These are phyloP conservation scores for Alternaria sp. DNA, from an alignment of 2,329 filamentous ascomycete species.

Conservation along the genomic window DNA sequence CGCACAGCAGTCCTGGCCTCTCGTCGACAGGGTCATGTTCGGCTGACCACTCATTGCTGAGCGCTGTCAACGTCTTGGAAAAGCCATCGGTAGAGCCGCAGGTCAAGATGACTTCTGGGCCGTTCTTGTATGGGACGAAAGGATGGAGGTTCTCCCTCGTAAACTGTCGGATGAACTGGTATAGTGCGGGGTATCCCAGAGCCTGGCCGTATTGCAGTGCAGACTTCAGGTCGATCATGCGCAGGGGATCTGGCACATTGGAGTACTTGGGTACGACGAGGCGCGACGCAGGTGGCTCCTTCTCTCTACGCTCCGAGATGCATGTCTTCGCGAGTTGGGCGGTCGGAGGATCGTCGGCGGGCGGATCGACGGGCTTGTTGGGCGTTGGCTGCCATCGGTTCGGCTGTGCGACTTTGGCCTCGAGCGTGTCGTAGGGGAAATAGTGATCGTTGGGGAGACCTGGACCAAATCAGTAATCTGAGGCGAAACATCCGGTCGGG, in stretches of 20 bases:
- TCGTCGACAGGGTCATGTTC: slow-evolving; percentile 70
- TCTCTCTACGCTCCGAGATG: slow-evolving; percentile 27
- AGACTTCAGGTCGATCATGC: slow-evolving; percentile 79
- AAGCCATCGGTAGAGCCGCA: slow-evolving; percentile 88
- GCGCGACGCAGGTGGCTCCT: slow-evolving; percentile 51
- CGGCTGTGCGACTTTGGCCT: slow-evolving; percentile 77
- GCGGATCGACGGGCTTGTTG: slow-evolving; percentile 62
- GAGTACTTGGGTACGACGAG: slow-evolving; percentile 76
- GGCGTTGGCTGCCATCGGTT: slow-evolving; percentile 75
- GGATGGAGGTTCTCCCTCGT: slow-evolving; percentile 78
- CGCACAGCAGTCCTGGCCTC: slow-evolving; percentile 77
- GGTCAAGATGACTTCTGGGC: slow-evolving; percentile 78
- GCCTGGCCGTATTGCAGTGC: slow-evolving; percentile 89
- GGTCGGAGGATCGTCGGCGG: slow-evolving; percentile 32
- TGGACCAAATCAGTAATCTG: slow-evolving; percentile 46
- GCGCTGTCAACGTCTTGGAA: slow-evolving; percentile 74
- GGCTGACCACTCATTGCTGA: slow-evolving; percentile 77
- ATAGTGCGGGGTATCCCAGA: slow-evolving; percentile 79
- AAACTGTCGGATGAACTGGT: slow-evolving; percentile 80
- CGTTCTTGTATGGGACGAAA: slow-evolving; percentile 76
- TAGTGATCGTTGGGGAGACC: slow-evolving; percentile 80
- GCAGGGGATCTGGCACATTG: slow-evolving; percentile 62
- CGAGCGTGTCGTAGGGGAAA: slow-evolving; percentile 91
- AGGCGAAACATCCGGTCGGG: not conserved
- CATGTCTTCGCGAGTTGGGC: slow-evolving; percentile 39